Evolutionary conservation across 352 stramenopile genomes (phyloP), one percentile per base, ranked within the genome.

Genomic region (Pythium oligandrum): DNA sequence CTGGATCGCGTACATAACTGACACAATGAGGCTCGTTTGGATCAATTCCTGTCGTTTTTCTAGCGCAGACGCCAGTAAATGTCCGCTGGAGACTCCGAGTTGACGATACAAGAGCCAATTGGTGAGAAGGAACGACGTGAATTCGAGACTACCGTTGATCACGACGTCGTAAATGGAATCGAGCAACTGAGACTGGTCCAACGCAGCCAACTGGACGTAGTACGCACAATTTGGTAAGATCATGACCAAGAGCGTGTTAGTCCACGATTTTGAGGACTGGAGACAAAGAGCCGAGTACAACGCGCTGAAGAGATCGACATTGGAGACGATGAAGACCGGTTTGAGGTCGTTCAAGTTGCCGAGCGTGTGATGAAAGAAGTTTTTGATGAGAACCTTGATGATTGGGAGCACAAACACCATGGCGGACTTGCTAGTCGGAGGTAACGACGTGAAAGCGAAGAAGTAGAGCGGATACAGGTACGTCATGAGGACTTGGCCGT

Each of bases 251-350:
- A 31, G 17, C 9, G 43, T 48, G 17, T 11, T 48, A 9, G 17
- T 30, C 9, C 9, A 30, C 17, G 43, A 48, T 9, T 11, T n/a
- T 31, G 43, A 48, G 8, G 9, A 30, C 9, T 11, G 17, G 9
- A 48, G 9, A 48, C 43, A 48, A n/a, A 32, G 8, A 9, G 43
- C 17, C 9, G 43, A 7, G 17, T 31, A 48, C 43, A 48, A 30
- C 8, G 43, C 9, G 43, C 26, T 11, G 1, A 48, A 48, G 6
- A 48, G 17, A 31, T 48, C 43, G 43, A n/a, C 43, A 31, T 48
- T 48, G 43, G 26, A 48, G 43, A 48, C 43, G 43, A 48, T 48
- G 17, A 48, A 31, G 9, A n/a, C 17, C 10, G 43, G 43, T 48
- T 48, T 48, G 9, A 30, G 9, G 17, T 48, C 43, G 26, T 48